A percentile compares a stretch with the other conserved stretches of the same genome.
Conservation (phyloP, 768 basidiomycete species). For the Cyclocybe cylindracea region DNA sequence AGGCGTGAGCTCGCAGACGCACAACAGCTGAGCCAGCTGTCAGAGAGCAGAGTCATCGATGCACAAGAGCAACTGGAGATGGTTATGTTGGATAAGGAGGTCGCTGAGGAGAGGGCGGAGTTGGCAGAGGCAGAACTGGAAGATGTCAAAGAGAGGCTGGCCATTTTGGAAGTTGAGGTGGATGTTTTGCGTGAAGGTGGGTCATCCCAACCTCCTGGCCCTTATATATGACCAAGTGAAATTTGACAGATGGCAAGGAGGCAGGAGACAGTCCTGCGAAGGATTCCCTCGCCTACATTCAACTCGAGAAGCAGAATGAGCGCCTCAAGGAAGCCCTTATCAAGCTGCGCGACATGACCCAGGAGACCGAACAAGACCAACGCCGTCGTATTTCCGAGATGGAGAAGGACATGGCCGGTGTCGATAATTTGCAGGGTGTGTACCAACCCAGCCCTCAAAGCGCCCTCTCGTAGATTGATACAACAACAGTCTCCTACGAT, state of each 20-base stretch:
- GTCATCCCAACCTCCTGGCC: conserved; percentile 11
- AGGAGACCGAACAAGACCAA: conserved; percentile 86
- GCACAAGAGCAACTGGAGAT: conserved; percentile 91
- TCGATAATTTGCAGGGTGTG: conserved; percentile 82
- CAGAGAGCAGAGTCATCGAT: conserved; percentile 74
- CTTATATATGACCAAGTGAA: conserved; percentile 1
- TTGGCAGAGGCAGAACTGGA: conserved; percentile 76
- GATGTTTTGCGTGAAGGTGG: conserved; percentile 70
- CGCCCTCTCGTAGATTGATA: neutral
- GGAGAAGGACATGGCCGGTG: conserved; percentile 80
- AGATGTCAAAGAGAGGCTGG: conserved; percentile 75
- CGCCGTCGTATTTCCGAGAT: conserved; percentile 80
- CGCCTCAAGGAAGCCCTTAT: conserved; percentile 93
- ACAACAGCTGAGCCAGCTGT: conserved; percentile 69
- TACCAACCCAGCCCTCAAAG: neutral
- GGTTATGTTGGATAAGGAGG: conserved; percentile 93
- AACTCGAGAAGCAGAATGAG: conserved; percentile 97
- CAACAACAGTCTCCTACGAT: conserved; percentile 70
- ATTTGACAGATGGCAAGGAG: conserved; percentile 18
- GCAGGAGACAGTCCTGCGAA: conserved; percentile 41
- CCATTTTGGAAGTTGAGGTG: conserved; percentile 81
- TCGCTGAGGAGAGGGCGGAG: conserved; percentile 93
- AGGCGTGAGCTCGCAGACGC: conserved; percentile 79
- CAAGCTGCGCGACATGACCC: conserved; percentile 85
- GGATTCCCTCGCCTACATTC: conserved; percentile 69